A percentile compares a stretch with the other conserved stretches of the same genome.
These are phyloP conservation scores for Lyophyllum semitale DNA, from an alignment of 768 basidiomycete species.

Conservation along the genomic window DNA sequence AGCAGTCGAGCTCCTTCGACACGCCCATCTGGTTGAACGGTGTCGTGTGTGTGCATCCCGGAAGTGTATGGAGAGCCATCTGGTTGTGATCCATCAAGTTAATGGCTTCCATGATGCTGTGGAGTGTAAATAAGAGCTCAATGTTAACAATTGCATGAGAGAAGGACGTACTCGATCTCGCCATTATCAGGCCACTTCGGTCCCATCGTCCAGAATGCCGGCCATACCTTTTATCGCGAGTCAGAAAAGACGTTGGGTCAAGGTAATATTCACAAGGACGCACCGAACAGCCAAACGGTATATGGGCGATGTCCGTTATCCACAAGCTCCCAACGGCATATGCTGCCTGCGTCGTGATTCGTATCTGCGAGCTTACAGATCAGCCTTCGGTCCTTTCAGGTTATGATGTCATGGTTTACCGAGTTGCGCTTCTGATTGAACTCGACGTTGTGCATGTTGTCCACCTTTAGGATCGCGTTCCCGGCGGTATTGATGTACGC, in stretches of 20 bases:
- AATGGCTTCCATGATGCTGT: slow-evolving; percentile 81
- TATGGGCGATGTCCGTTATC: slow-evolving; percentile 46
- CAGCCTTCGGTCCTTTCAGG: neutral
- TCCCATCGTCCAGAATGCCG: slow-evolving; percentile 50
- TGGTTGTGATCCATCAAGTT: slow-evolving; percentile 73
- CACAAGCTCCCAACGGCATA: slow-evolving; percentile 46
- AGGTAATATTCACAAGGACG: slow-evolving; percentile 13
- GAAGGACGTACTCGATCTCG: slow-evolving; percentile 43
- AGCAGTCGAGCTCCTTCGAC: slow-evolving; percentile 57
- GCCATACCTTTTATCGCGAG: slow-evolving; percentile 39
- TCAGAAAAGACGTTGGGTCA: neutral
- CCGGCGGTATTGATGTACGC: slow-evolving; percentile 63
- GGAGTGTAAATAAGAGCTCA: slow-evolving; percentile 13
- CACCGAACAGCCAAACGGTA: slow-evolving; percentile 56
- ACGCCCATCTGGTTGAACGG: slow-evolving; percentile 48
- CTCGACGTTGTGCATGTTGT: slow-evolving; percentile 62
- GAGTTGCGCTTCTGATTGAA: slow-evolving; percentile 57
- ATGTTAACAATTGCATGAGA: neutral
- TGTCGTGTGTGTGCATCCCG: slow-evolving; percentile 38
- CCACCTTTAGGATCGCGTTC: slow-evolving; percentile 73
- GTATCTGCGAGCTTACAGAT: slow-evolving; percentile 31
- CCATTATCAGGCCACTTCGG: slow-evolving; percentile 45
- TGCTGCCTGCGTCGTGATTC: slow-evolving; percentile 43
- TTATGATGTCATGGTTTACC: slow-evolving; percentile 38
- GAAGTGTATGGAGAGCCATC: slow-evolving; percentile 74